phyloP scores from a whole-genome alignment of 1,284 basidiomycete species.

The Hemileia vastatrix region DNA sequence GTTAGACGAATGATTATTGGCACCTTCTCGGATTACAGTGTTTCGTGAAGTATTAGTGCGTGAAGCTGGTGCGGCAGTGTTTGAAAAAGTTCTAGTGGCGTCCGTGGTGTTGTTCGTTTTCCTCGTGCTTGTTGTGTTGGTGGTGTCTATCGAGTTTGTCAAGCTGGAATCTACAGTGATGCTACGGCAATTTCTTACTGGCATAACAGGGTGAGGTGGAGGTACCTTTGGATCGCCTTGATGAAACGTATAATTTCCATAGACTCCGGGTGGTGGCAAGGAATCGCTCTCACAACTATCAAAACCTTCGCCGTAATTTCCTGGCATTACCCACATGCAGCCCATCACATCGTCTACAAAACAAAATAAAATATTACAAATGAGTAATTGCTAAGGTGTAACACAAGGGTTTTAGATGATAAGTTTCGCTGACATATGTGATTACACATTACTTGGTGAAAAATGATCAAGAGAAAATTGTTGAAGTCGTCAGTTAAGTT shows the following conservation, averaged over 20 bases:
- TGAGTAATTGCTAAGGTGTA: not conserved
- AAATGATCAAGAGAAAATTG: not conserved
- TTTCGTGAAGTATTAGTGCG: too few relatives aligned
- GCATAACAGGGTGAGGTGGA: constrained; percentile 21
- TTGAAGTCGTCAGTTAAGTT: not conserved
- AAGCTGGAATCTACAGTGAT: not conserved
- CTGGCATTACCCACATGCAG: constrained; percentile 10
- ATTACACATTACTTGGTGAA: not conserved
- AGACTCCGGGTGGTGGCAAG: constrained; percentile 26
- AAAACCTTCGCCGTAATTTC: constrained; percentile 18
- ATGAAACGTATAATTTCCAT: constrained; percentile 28
- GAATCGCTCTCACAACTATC: constrained; percentile 26
- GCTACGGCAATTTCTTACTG: not conserved
- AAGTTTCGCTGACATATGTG: constrained; percentile 2
- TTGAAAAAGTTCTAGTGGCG: too few relatives aligned
- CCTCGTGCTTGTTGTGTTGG: not conserved
- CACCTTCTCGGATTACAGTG: too few relatives aligned
- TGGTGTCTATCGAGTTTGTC: not conserved
- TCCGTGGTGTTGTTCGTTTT: not conserved
- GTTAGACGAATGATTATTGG: too few relatives aligned
- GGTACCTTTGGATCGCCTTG: constrained; percentile 28
- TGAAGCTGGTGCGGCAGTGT: too few relatives aligned
- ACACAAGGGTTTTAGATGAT: not conserved
- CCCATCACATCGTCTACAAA: not conserved
- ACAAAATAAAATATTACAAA: not conserved